Evolutionary conservation across 805 yeast genomes (phyloP).

Genomic region (Myxozyma udenii): DNA sequence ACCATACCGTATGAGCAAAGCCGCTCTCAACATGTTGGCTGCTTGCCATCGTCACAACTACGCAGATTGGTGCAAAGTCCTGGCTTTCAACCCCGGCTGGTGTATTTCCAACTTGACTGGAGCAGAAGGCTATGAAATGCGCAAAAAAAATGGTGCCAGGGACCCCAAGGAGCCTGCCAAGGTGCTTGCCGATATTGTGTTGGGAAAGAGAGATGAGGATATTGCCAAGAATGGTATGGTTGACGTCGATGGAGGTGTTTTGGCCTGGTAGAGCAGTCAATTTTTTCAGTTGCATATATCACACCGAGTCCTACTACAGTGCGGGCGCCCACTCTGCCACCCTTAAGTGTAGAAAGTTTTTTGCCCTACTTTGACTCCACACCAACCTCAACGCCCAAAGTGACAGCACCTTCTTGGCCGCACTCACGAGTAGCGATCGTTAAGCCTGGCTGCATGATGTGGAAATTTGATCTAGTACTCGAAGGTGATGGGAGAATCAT

Average conservation of each 20-base stretch:
- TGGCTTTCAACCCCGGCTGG: background rate
- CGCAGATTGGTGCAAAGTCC: background rate
- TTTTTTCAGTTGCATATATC: no score
- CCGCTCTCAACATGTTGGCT: conserved; percentile 1
- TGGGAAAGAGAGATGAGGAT: background rate
- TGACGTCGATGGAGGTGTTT: background rate
- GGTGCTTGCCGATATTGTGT: background rate
- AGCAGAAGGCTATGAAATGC: background rate
- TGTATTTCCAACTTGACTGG: background rate
- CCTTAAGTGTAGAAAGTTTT: no score
- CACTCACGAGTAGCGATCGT: no score
- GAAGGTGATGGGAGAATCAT: no score
- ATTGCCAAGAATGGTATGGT: background rate
- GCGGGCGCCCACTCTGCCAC: no score
- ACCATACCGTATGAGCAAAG: background rate
- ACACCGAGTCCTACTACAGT: no score
- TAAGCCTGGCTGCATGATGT: no score
- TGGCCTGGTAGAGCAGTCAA: background rate
- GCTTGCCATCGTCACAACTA: background rate
- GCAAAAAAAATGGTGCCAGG: background rate
- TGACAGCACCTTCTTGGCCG: no score
- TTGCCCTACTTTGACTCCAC: no score
- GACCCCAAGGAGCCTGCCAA: background rate
- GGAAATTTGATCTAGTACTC: no score
- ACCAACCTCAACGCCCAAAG: no score